phyloP scores from a whole-genome alignment of 495 filamentous ascomycete genomes.

The Penicillium longicatenatum region DNA sequence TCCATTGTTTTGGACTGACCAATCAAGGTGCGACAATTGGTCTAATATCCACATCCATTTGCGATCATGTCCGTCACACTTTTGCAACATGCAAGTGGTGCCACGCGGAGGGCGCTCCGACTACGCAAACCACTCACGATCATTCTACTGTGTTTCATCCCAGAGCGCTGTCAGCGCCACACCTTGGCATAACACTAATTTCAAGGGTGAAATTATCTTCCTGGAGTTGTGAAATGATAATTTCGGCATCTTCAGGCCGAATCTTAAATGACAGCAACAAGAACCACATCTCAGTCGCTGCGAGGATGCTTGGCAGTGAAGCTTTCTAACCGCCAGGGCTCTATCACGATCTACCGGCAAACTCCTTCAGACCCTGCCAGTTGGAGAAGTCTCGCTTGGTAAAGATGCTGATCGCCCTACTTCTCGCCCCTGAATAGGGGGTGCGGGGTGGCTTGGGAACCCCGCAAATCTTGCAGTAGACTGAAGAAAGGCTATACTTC shows the following conservation, averaged over 20 bases:
- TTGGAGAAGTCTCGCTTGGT: neutral
- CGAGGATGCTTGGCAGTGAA: neutral
- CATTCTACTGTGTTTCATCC: conserved; percentile 2
- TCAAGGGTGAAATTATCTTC: neutral
- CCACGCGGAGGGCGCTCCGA: conserved; percentile 12
- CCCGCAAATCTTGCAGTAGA: conserved; percentile 2
- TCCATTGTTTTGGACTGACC: conserved; percentile 4
- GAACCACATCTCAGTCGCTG: neutral
- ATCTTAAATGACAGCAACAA: neutral
- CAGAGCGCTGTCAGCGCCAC: neutral
- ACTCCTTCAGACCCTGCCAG: neutral
- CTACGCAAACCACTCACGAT: neutral
- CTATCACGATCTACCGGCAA: neutral
- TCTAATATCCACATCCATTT: neutral
- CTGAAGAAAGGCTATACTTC: neutral
- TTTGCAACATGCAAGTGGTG: conserved; percentile 10
- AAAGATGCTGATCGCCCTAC: neutral
- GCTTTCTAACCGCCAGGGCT: neutral
- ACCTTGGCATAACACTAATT: neutral
- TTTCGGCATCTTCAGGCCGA: neutral
- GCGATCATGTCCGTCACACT: conserved; percentile 7
- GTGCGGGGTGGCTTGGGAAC: conserved; percentile 1
- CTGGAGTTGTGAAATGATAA: neutral
- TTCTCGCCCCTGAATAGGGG: conserved; percentile 1
- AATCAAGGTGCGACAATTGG: conserved; percentile 6